Evolutionary conservation across 805 yeast genomes (phyloP), one percentile per base, ranked within the genome.

Genomic region (Maudiozyma turicensis): DNA sequence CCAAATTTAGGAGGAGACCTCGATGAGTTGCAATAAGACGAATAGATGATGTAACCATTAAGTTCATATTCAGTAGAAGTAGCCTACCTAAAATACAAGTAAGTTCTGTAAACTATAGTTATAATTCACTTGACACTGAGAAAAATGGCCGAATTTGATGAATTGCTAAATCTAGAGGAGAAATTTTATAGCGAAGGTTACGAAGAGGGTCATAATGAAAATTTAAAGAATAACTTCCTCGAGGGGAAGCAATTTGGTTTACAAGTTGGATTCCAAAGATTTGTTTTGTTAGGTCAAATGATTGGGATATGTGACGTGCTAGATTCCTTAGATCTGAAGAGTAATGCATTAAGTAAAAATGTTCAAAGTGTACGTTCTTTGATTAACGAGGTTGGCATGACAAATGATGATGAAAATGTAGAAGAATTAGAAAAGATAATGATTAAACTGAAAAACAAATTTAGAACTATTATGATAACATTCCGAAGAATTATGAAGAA

Each of bases 211-310:
- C 75, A 75, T 39, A 65, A 68, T 5, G 83, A 77, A 46, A 84
- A 88, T 0, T 68, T 79, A 0, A 64, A 62, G 44, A 76, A 80
- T 41, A 89, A 88, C 44, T 72, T 67, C 46, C 54, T 72, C 2
- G 96, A 89, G 61, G 97, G 96, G 1, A 84, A 82, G 59, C 88
- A 86, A 59, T 82, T 80, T 55, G 98, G 98, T 0, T 73, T 81
- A 41, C 93, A 84, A 60, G 81, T 85, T 0, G 88, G 87, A 0
- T 84, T 80, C 57, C 93, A 84, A 63, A 67, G 86, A 50, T 82
- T 77, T 57, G 55, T 86, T 2, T 60, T 86, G 0, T 61, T 89
- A 1, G 97, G 97, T 0, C 81, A 85, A 49, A 71, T 84, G 39
- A 61, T 72, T 48, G 81, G 84, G 14, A 57, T 82, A 40, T 60